Base-by-base conservation (phyloP, 495 filamentous ascomycete genomes). In the Alectoria sarmentosa region DNA sequence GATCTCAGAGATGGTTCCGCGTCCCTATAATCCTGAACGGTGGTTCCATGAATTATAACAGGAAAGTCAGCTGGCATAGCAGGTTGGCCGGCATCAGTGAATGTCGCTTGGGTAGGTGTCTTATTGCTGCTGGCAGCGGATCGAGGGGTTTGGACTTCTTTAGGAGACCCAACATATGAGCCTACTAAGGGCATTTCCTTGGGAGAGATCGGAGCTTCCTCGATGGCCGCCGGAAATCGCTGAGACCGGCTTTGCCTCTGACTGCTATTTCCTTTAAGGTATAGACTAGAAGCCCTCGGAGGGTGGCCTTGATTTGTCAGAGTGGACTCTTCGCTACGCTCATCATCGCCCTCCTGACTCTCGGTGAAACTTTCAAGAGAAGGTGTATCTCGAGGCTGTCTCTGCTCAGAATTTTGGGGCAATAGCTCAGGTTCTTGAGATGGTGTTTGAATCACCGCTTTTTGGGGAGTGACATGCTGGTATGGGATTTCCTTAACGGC, bases 311-410 rank as follows among this genome's bases (percentile, higher is more conserved):
- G 57, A 21, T 26, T 57, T 55, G 49, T 54, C 11, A 58, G 48
- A 48, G 4, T 57, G n/a, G 63, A 65, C 21, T 62, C 64, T 49
- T 65, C 67, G 56, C 67, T 69, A 44, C 59, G 63, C 60, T 69
- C 67, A 34, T 69, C 67, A 56, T 69, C 67, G 26, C 62, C 67
- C 26, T 66, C 63, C 46, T 69, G 67, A 61, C 67, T 69, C 48
- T 69, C 60, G 6, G 63, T 66, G 58, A 65, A 61, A n/a, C 67
- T 69, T 54, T 69, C 63, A 32, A 68, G 36, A 6, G 66, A 68
- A n/a, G 58, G 63, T 14, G 54, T 54, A 42, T 63, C 67, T 37
- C 55, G 58, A 23, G 60, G 42, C 36, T 15, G 32, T 42, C 19
- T 42, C 10, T 41, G 42, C 23, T 14, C 54, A 55, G 52, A 23